Evolutionary conservation across 768 basidiomycete genomes (phyloP).

Genomic region (Boletus rubroflammeus): DNA sequence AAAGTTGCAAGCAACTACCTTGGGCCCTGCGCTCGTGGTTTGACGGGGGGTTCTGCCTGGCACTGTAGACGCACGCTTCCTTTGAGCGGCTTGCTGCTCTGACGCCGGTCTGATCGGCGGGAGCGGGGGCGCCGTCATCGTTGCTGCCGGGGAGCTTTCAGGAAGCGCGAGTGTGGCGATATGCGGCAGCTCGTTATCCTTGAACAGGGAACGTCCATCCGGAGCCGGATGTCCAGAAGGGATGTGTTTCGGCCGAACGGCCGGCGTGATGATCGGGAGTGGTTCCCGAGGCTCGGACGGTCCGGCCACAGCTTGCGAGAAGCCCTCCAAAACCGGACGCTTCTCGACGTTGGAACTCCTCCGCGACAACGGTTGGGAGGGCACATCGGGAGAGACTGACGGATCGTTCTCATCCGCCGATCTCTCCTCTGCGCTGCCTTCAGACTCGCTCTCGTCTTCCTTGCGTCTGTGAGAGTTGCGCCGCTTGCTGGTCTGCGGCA

Average conservation of each 20-base stretch:
- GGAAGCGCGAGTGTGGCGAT: slow-evolving; percentile 67
- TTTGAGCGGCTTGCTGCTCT: slow-evolving; percentile 62
- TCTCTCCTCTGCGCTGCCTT: slow-evolving; percentile 60
- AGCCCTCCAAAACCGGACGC: slow-evolving; percentile 32
- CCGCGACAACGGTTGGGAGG: slow-evolving; percentile 34
- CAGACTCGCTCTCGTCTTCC: slow-evolving; percentile 55
- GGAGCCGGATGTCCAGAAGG: slow-evolving; percentile 21
- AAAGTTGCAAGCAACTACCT: slow-evolving; percentile 86
- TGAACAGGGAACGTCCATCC: slow-evolving; percentile 45
- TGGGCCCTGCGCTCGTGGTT: slow-evolving; percentile 68
- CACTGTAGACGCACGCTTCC: slow-evolving; percentile 67
- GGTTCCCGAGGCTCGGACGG: slow-evolving; percentile 46
- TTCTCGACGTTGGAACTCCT: slow-evolving; percentile 37
- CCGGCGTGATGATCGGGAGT: slow-evolving; percentile 36
- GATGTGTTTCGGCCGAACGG: slow-evolving; percentile 28
- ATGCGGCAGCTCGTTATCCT: slow-evolving; percentile 64
- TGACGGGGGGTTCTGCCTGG: slow-evolving; percentile 59
- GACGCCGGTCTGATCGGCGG: slow-evolving; percentile 64
- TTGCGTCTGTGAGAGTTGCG: slow-evolving; percentile 62
- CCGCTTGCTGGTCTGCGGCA: slow-evolving; percentile 67
- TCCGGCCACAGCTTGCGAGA: slow-evolving; percentile 29
- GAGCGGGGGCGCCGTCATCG: slow-evolving; percentile 61
- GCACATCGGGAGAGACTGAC: slow-evolving; percentile 54
- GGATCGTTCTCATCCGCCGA: slow-evolving; percentile 49
- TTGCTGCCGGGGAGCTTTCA: slow-evolving; percentile 49